phyloP scores from a whole-genome alignment of 2,329 filamentous ascomycete species.

The Paecilomyces formosus region DNA sequence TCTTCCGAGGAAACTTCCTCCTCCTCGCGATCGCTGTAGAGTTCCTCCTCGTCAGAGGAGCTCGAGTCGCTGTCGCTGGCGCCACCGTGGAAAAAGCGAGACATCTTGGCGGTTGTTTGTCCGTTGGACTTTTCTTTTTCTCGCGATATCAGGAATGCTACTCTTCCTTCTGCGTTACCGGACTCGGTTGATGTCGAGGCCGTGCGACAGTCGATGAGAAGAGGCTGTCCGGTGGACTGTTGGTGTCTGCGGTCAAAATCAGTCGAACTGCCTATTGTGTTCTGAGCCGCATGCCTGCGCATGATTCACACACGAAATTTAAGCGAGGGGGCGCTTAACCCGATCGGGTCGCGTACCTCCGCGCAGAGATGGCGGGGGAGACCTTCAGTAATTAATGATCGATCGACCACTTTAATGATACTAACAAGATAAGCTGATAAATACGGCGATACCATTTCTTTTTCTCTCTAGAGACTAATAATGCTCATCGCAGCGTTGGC shows the following conservation, averaged over 20 bases:
- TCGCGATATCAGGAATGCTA: background rate
- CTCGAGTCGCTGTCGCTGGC: conserved; percentile 94
- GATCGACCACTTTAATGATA: background rate
- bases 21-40: conserved; percentile 74
- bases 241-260: conserved; percentile 14
- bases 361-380: background rate
- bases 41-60: conserved; percentile 88
- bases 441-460: background rate
- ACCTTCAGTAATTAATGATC: background rate
- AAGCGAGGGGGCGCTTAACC: conserved; percentile 36
- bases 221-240: conserved; percentile 5
- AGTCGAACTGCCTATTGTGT: conserved; percentile 15
- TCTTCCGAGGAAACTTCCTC: conserved; percentile 51
- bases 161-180: background rate
- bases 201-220: background rate
- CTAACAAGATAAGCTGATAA: background rate
- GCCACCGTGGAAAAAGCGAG: conserved; percentile 93
- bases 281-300: conserved; percentile 19
- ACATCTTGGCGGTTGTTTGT: conserved; percentile 55
- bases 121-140: background rate
- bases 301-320: conserved; percentile 38
- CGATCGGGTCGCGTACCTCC: conserved; percentile 13
- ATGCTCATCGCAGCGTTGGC: background rate
- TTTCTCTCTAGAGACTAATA: background rate
- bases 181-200: background rate